Conservation (phyloP, 371 early-diverging fungal species). For the Circinella minor region DNA sequence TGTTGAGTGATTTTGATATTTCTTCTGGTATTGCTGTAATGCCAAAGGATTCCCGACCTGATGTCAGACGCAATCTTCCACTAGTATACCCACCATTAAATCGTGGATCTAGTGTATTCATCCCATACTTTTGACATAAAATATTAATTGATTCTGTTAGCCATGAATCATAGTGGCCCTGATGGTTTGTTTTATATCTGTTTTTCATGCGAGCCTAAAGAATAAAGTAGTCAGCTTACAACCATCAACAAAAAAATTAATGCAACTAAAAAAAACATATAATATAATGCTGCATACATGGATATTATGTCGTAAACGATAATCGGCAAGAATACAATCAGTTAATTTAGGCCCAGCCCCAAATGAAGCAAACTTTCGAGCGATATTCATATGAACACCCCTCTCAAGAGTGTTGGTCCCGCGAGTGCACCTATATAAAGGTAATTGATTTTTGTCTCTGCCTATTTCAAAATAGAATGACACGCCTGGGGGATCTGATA, state of each 20-base stretch:
- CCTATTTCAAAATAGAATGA: background rate
- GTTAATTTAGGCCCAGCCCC: background rate
- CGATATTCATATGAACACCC: background rate
- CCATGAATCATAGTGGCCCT: no score
- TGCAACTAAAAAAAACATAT: no score
- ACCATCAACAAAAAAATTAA: background rate
- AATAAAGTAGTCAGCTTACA: background rate
- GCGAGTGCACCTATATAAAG: background rate
- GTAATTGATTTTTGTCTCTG: background rate
- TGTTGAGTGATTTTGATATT: no score
- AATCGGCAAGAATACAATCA: background rate
- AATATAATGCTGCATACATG: background rate
- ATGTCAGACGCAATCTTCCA: background rate
- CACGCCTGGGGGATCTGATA: background rate
- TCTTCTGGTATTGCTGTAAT: no score
- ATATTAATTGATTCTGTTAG: no score
- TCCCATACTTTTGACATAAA: no score
- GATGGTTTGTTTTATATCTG: no score
- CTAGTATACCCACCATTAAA: no score
- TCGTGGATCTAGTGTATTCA: no score
- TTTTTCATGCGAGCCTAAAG: no score
- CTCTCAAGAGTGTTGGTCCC: background rate
- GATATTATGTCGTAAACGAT: background rate
- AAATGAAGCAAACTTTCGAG: background rate
- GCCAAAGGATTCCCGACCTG: background rate